These are phyloP conservation scores for Andrographis paniculata DNA, from an alignment of 305 asterid genomes.

Conservation along the genomic window DNA sequence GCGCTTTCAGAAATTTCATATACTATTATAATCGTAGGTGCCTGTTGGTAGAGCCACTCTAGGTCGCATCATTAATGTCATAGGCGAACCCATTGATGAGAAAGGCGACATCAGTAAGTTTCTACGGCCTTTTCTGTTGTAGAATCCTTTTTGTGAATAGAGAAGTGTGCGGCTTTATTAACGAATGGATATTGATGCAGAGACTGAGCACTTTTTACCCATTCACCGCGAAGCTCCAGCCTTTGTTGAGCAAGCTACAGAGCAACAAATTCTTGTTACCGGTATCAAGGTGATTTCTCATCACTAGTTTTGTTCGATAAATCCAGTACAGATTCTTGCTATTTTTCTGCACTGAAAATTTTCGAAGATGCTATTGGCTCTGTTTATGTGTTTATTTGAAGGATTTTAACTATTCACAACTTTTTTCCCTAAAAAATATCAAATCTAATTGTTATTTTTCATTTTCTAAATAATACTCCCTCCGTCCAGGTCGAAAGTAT, in stretches of 20 bases:
- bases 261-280: constrained; percentile 86
- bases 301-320: constrained; percentile 2
- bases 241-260: constrained; percentile 92
- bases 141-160: neutral
- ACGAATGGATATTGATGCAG: constrained; percentile 30
- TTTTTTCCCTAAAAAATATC: too few relatives aligned
- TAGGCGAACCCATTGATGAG: constrained; percentile 90
- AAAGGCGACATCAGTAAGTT: constrained; percentile 81
- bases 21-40: constrained; percentile 37
- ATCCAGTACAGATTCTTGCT: neutral
- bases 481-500: too few relatives aligned
- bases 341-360: constrained; percentile 1
- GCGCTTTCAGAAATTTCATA: neutral
- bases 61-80: constrained; percentile 93
- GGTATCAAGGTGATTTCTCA: constrained; percentile 70
- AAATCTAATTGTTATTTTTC: too few relatives aligned
- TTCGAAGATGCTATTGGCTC: neutral
- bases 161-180: constrained; percentile 16
- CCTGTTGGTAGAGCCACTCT: constrained; percentile 98
- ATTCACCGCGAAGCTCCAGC: constrained; percentile 97
- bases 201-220: constrained; percentile 75
- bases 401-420: too few relatives aligned
- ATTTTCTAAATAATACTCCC: too few relatives aligned
- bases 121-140: constrained; percentile 3
- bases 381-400: constrained; percentile 1